phyloP scores from a whole-genome alignment of 345 rosid species.

The Hevea brasiliensis region DNA sequence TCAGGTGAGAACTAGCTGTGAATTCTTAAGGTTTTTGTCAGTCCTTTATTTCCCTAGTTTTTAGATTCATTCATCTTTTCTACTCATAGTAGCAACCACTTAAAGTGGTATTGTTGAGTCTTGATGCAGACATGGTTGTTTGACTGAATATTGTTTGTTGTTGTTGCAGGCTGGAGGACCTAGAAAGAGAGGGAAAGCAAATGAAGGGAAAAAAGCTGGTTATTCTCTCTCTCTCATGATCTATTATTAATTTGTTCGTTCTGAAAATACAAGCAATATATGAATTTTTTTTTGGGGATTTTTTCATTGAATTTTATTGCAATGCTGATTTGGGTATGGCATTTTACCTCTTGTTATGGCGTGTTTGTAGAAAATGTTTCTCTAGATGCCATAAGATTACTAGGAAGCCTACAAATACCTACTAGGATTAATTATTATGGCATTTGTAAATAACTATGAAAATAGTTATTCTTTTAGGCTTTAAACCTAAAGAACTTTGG shows the following conservation, averaged over 20 bases:
- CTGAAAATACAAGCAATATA: background rate
- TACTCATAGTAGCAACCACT: slow-evolving; percentile 2
- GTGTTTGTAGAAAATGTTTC: too few relatives aligned
- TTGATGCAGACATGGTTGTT: background rate
- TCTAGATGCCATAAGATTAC: too few relatives aligned
- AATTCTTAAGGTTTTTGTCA: slow-evolving; percentile 7
- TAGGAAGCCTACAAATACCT: too few relatives aligned
- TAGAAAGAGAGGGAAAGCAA: slow-evolving; percentile 39
- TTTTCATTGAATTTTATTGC: background rate
- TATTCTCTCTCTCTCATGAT: slow-evolving; percentile 3
- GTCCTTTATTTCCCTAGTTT: background rate
- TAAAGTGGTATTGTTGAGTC: background rate
- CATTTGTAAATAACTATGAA: too few relatives aligned
- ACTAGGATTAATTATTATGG: too few relatives aligned
- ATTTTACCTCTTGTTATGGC: background rate
- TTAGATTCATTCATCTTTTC: background rate
- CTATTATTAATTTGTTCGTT: background rate
- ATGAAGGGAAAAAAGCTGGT: slow-evolving; percentile 28
- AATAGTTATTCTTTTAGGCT: too few relatives aligned
- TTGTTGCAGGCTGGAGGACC: slow-evolving; percentile 41
- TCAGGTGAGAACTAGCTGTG: slow-evolving; percentile 34
- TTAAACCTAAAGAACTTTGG: too few relatives aligned
- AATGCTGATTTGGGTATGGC: background rate
- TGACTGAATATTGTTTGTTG: slow-evolving; percentile 10
- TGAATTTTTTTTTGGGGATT: background rate